A percentile compares a stretch with the other conserved stretches of the same genome.
phyloP scores from a whole-genome alignment of 208 protist genomes.

The Acanthamoeba royreba region DNA sequence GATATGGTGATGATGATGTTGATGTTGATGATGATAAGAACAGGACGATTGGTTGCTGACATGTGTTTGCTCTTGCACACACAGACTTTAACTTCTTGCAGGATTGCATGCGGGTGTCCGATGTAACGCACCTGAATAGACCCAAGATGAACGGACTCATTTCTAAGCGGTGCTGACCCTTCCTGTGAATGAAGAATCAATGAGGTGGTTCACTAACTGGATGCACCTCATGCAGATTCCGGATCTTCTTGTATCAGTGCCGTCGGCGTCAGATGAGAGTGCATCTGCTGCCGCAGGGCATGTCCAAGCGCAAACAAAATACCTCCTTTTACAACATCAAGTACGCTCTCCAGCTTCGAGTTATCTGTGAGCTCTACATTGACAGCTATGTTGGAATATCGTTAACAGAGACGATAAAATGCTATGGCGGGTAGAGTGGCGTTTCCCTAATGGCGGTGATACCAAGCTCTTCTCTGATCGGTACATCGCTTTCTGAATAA shows the following conservation, averaged over 20 bases:
- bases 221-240: neutral
- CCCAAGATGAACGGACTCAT: neutral
- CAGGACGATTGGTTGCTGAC: neutral
- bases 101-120: neutral
- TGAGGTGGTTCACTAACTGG: no score
- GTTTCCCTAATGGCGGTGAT: neutral
- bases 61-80: neutral
- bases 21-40: neutral
- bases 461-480: neutral
- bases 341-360: neutral
- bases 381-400: neutral
- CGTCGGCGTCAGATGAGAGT: neutral
- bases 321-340: constrained; percentile 14
- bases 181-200: no score
- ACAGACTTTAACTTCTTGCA: constrained; percentile 38
- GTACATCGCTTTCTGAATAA: neutral
- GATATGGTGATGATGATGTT: neutral
- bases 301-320: constrained; percentile 16
- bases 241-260: neutral
- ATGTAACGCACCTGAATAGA: neutral
- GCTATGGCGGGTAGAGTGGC: constrained; percentile 18
- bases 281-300: neutral
- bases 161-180: neutral
- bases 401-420: neutral
- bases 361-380: neutral